A percentile compares a stretch with the other conserved stretches of the same genome.
Conservation (phyloP, 2,329 filamentous ascomycete species). For the Aspergillus brasiliensis region DNA sequence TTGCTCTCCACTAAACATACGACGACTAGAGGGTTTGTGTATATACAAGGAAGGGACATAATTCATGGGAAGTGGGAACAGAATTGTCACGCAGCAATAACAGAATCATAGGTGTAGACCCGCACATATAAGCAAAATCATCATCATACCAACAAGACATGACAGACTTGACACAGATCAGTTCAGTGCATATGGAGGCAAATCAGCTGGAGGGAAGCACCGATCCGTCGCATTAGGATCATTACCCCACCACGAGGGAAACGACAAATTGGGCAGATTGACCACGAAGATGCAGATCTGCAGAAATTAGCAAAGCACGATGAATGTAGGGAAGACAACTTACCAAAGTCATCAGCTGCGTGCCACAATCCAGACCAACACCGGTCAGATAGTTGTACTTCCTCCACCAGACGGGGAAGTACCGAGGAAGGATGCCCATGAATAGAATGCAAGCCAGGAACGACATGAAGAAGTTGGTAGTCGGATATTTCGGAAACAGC, state of each 20-base stretch:
- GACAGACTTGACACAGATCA: neutral
- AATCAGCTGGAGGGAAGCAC: neutral
- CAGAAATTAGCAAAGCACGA: neutral
- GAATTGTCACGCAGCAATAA: too few relatives aligned
- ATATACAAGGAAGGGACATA: too few relatives aligned
- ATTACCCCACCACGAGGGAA: neutral
- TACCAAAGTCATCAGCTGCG: neutral
- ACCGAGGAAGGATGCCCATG: neutral
- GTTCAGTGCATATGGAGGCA: neutral
- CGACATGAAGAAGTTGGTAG: neutral
- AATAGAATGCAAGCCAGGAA: neutral
- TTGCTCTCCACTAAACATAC: too few relatives aligned
- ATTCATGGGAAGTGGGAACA: too few relatives aligned
- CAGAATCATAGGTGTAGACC: too few relatives aligned
- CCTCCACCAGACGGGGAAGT: neutral
- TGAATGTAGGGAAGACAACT: neutral
- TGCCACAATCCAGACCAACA: neutral
- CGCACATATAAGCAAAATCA: too few relatives aligned
- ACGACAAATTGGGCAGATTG: neutral
- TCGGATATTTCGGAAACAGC: neutral
- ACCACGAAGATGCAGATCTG: neutral
- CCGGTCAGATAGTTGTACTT: neutral
- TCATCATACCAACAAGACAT: too few relatives aligned
- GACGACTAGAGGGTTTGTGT: too few relatives aligned
- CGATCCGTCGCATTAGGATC: neutral